Conservation (phyloP, 768 basidiomycete genomes). For the Tubosaeta sp. region DNA sequence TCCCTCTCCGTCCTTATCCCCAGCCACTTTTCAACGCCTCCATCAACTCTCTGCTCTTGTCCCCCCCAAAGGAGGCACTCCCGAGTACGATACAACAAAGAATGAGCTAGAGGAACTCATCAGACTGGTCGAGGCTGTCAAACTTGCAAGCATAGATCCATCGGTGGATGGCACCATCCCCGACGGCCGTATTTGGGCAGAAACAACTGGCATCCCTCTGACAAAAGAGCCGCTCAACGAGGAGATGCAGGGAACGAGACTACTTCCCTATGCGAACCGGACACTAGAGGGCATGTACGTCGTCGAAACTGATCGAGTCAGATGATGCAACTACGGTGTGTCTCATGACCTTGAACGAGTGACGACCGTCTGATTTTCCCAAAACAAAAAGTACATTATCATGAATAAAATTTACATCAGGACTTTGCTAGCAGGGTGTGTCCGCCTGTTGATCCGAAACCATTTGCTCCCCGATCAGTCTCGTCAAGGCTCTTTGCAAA, state of each 20-base stretch:
- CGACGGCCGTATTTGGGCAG: conserved; percentile 42
- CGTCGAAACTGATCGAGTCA: conserved; percentile 45
- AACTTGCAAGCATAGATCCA: conserved; percentile 44
- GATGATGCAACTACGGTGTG: conserved; percentile 13
- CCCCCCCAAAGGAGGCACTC: conserved; percentile 57
- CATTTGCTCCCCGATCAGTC: conserved; percentile 78
- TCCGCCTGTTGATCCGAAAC: conserved; percentile 96
- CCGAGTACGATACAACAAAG: conserved; percentile 48
- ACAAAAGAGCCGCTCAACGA: conserved; percentile 17
- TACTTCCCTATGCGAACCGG: conserved; percentile 51
- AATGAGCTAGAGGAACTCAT: conserved; percentile 66
- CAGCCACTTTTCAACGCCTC: conserved; percentile 55
- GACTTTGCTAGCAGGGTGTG: conserved; percentile 44
- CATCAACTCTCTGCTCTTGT: conserved; percentile 71
- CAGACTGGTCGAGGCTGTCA: conserved; percentile 78
- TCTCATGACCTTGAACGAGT: background rate
- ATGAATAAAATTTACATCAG: conserved; percentile 4
- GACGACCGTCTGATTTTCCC: background rate
- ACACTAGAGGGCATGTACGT: conserved; percentile 52
- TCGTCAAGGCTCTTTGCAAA: conserved; percentile 69
- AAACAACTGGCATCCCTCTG: conserved; percentile 33
- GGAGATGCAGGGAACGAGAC: conserved; percentile 35
- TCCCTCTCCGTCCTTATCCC: conserved; percentile 57
- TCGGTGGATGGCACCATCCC: conserved; percentile 30
- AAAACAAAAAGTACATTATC: too few species aligned